A percentile compares a stretch with the other conserved stretches of the same genome.
phyloP scores from a whole-genome alignment of 2,329 filamentous ascomycete species.

The Penicillium sp. region DNA sequence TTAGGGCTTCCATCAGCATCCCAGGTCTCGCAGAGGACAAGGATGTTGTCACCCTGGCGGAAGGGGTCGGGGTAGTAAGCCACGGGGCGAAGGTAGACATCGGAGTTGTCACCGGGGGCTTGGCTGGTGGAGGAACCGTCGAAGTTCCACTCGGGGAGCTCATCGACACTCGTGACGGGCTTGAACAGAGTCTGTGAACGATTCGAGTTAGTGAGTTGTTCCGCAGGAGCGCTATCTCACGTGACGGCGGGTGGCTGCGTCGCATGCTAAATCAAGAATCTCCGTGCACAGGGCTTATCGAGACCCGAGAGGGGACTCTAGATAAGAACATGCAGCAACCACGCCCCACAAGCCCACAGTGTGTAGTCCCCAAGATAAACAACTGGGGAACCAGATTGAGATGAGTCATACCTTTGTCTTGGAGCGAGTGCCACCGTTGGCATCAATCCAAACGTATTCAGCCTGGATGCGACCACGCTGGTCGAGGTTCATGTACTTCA shows the following conservation, averaged over 20 bases:
- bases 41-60: slow-evolving; percentile 79
- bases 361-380: background rate
- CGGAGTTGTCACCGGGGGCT: slow-evolving; percentile 88
- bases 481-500: slow-evolving; percentile 84
- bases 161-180: slow-evolving; percentile 50
- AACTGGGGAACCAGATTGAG: background rate
- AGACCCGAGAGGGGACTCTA: background rate
- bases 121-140: slow-evolving; percentile 86
- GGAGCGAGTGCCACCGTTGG: slow-evolving; percentile 71
- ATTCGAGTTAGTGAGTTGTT: slow-evolving; percentile 8
- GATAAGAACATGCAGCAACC: slow-evolving; percentile 3
- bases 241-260: slow-evolving; percentile 20
- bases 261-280: slow-evolving; percentile 13
- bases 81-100: slow-evolving; percentile 88
- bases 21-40: slow-evolving; percentile 92
- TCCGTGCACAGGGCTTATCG: slow-evolving; percentile 26
- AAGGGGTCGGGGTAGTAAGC: slow-evolving; percentile 88
- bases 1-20: slow-evolving; percentile 89
- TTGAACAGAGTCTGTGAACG: slow-evolving; percentile 52
- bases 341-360: background rate
- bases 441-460: slow-evolving; percentile 95
- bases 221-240: background rate
- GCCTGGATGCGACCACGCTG: slow-evolving; percentile 84
- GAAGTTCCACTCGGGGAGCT: slow-evolving; percentile 72
- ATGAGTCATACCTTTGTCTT: slow-evolving; percentile 77